phyloP scores from a whole-genome alignment of 805 yeast species.

The Ogataea kodamae region DNA sequence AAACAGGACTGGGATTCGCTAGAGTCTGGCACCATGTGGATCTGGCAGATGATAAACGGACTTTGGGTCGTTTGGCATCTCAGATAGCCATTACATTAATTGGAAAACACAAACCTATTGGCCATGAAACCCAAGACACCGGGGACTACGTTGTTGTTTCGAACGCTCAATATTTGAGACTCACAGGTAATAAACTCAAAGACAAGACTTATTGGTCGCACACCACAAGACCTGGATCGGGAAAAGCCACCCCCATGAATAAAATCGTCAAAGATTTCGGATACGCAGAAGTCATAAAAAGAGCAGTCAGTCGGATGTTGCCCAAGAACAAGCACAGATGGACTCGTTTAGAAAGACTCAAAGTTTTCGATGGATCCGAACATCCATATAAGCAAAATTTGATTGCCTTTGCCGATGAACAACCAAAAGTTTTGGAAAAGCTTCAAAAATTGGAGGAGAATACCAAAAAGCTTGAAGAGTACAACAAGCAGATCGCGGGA shows the following conservation, averaged over 20 bases:
- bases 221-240: slow-evolving; percentile 84
- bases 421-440: slow-evolving; percentile 46
- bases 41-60: slow-evolving; percentile 75
- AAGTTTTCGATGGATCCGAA: slow-evolving; percentile 82
- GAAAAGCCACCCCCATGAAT: slow-evolving; percentile 79
- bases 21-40: slow-evolving; percentile 96
- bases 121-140: slow-evolving; percentile 71
- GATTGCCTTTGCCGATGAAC: slow-evolving; percentile 81
- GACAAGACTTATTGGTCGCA: slow-evolving; percentile 88
- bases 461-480: slow-evolving; percentile 25
- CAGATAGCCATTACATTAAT: slow-evolving; percentile 81
- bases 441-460: slow-evolving; percentile 35
- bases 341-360: slow-evolving; percentile 75
- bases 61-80: slow-evolving; percentile 90
- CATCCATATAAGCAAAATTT: slow-evolving; percentile 84
- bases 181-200: slow-evolving; percentile 81
- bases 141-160: slow-evolving; percentile 98
- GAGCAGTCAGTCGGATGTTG: slow-evolving; percentile 94
- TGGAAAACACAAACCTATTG: slow-evolving; percentile 97
- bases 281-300: slow-evolving; percentile 74
- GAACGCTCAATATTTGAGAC: slow-evolving; percentile 74
- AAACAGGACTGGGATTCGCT: slow-evolving; percentile 49
- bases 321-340: slow-evolving; percentile 87
- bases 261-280: slow-evolving; percentile 76
- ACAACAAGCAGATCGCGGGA: slow-evolving; percentile 26